A percentile compares a stretch with the other conserved stretches of the same genome.
These are phyloP conservation scores for Nannochloris sp. DNA, from an alignment of 139 green algal genomes.

Conservation along the genomic window DNA sequence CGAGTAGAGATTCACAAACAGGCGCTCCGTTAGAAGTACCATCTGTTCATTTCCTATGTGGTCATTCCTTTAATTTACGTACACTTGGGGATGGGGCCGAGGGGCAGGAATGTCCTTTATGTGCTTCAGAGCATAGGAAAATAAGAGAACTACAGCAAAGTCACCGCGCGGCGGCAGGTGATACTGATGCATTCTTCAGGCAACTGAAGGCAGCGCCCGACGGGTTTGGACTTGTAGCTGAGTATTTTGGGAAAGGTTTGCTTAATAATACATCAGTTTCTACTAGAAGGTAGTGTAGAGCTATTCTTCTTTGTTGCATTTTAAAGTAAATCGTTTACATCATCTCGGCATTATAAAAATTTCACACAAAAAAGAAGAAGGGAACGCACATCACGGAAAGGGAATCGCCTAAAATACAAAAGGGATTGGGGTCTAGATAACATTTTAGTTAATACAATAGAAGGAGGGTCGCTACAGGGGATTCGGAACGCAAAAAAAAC, in stretches of 20 bases:
- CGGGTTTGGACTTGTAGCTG: slow-evolving; percentile 81
- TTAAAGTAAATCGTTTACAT: neutral
- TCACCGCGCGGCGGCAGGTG: slow-evolving; percentile 38
- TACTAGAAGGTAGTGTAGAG: neutral
- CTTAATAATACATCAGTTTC: slow-evolving; percentile 53
- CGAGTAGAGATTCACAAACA: slow-evolving; percentile 61
- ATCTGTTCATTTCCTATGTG: slow-evolving; percentile 92
- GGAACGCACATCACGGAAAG: no score
- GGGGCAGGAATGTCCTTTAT: slow-evolving; percentile 80
- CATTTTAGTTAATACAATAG: no score
- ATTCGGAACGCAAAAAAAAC: no score
- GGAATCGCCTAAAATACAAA: no score
- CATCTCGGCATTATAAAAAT: no score
- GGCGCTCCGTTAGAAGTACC: slow-evolving; percentile 82
- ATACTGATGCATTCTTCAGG: slow-evolving; percentile 86
- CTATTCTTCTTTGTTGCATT: neutral
- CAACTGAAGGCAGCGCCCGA: slow-evolving; percentile 70
- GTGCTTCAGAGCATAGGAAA: slow-evolving; percentile 65
- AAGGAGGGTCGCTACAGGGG: no score
- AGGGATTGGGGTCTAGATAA: no score
- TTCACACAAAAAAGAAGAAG: no score
- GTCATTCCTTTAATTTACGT: slow-evolving; percentile 85
- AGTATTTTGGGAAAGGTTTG: slow-evolving; percentile 79
- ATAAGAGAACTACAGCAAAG: slow-evolving; percentile 57
- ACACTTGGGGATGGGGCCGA: slow-evolving; percentile 75